These are phyloP conservation scores for Pseudogymnoascus sp. DNA, from an alignment of 2,329 filamentous ascomycete species.

Conservation along the genomic window DNA sequence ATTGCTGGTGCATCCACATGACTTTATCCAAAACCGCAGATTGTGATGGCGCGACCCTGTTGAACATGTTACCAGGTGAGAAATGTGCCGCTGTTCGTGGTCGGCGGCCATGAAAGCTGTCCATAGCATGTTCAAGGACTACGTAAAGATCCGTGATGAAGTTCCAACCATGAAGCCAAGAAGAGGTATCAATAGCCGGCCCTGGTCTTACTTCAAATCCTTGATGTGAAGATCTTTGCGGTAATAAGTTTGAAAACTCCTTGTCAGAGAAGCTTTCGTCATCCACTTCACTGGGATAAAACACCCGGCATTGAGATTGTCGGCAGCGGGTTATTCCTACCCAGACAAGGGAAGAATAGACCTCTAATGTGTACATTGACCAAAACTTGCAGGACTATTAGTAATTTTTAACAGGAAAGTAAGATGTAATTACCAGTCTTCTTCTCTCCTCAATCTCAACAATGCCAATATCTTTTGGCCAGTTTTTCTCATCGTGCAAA, in stretches of 20 bases:
- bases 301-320: slow-evolving; percentile 40
- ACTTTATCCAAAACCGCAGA: slow-evolving; percentile 16
- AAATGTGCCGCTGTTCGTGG: slow-evolving; percentile 1
- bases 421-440: slow-evolving; percentile 32
- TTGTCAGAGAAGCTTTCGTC: slow-evolving; percentile 37
- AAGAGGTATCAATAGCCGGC: slow-evolving; percentile 20
- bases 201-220: slow-evolving; percentile 22
- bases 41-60: slow-evolving; percentile 11
- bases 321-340: slow-evolving; percentile 38
- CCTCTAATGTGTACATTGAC: slow-evolving; percentile 51
- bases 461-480: slow-evolving; percentile 39
- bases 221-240: slow-evolving; percentile 1
- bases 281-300: slow-evolving; percentile 41
- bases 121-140: slow-evolving; percentile 43
- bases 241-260: background rate
- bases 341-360: slow-evolving; percentile 48
- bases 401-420: background rate
- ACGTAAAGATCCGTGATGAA: slow-evolving; percentile 51
- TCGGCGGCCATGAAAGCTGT: slow-evolving; percentile 15
- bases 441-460: slow-evolving; percentile 43
- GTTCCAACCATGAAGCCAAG: slow-evolving; percentile 51
- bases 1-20: slow-evolving; percentile 17
- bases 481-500: slow-evolving; percentile 47
- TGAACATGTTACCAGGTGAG: slow-evolving; percentile 13
- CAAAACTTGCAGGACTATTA: slow-evolving; percentile 36